A percentile compares a stretch with the other conserved stretches of the same genome.
Evolutionary conservation across 176 grass and related monocot species (phyloP).

Genomic region (Zea mays): DNA sequence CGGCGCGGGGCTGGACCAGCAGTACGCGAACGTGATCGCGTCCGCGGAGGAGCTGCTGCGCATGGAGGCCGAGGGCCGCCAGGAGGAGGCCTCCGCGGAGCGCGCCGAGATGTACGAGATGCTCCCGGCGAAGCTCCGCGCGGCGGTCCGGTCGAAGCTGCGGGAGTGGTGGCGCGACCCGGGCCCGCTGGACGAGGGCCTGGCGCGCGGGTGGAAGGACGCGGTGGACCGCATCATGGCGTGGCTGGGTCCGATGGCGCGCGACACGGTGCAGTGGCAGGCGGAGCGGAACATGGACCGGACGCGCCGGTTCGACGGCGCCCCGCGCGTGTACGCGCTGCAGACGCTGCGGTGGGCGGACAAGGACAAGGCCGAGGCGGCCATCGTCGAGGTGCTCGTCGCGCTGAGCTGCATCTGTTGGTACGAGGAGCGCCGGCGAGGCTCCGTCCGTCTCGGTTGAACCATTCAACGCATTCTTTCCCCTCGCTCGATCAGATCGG

Average conservation of each 20-base stretch:
- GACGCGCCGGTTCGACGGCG: slow-evolving; percentile 56
- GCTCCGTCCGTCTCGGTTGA: slow-evolving; percentile 38
- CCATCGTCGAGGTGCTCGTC: slow-evolving; percentile 92
- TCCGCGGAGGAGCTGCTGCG: slow-evolving; percentile 68
- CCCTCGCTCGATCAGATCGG: not conserved
- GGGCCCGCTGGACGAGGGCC: slow-evolving; percentile 56
- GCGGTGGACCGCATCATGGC: slow-evolving; percentile 61
- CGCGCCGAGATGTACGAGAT: slow-evolving; percentile 87
- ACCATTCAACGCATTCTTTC: slow-evolving; percentile 14
- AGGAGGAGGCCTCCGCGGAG: slow-evolving; percentile 55
- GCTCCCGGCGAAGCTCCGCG: slow-evolving; percentile 68
- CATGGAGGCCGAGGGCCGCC: slow-evolving; percentile 58
- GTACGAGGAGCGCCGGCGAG: slow-evolving; percentile 78
- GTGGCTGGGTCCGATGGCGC: slow-evolving; percentile 83
- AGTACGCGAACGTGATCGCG: slow-evolving; percentile 74
- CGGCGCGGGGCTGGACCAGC: slow-evolving; percentile 68
- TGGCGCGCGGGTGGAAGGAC: slow-evolving; percentile 88
- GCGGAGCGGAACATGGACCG: slow-evolving; percentile 91
- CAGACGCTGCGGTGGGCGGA: slow-evolving; percentile 86
- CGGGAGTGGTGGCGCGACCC: slow-evolving; percentile 80
- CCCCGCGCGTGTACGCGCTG: slow-evolving; percentile 53
- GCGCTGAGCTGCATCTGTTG: slow-evolving; percentile 86
- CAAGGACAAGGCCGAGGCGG: slow-evolving; percentile 79
- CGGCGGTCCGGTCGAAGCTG: slow-evolving; percentile 78
- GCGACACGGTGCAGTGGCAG: slow-evolving; percentile 73